Evolutionary conservation across 2,329 filamentous ascomycete genomes (phyloP), one percentile per base, ranked within the genome.

Genomic region (Trichophyton benhamiae): DNA sequence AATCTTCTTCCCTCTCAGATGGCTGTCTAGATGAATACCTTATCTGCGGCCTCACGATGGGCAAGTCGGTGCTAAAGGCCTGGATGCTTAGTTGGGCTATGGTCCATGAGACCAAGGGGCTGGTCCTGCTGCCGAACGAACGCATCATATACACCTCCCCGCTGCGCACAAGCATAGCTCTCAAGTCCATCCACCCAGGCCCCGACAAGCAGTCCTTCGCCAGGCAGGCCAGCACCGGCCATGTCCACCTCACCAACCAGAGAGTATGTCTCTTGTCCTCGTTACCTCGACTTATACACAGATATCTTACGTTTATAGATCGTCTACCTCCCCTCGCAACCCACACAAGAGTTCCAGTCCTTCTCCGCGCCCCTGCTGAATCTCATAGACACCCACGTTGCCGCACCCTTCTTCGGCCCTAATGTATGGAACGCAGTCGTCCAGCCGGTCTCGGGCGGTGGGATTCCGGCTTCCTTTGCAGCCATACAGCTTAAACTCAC

Each of bases 331-430:
- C 91, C 92, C 17, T 78, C 84, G 60, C 82, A 84, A 62, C 81
- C 86, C 3, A 88, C 86, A 17, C 72, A 77, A 17, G 71, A 83
- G 59, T 83, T 96, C 71, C 86, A 92, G 72, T 96, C 91, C 58
- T 96, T 97, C 75, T 90, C 90, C 48, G 86, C 87, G 0, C 91
- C 91, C 46, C 87, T 96, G 63, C 82, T 96, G 65, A 91, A 92
- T 71, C 83, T 95, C 52, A 84, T 89, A 74, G 92, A 97, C 74
- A 88, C 88, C 5, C 89, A 88, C 69, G 88, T 95, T 63, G 85
- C 87, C 36, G 89, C 91, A 2, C 91, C 92, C 38, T 95, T 91
- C 80, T 95, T 96, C 73, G 91, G 92, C 20, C 87, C 90, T 3
- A 96, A 95, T 79, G 87, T 88, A 66, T 97, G 91, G 91, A 85